Evolutionary conservation across 2,329 filamentous ascomycete species (phyloP), one percentile per base, ranked within the genome.

Genomic region (Canariomyces notabilis): DNA sequence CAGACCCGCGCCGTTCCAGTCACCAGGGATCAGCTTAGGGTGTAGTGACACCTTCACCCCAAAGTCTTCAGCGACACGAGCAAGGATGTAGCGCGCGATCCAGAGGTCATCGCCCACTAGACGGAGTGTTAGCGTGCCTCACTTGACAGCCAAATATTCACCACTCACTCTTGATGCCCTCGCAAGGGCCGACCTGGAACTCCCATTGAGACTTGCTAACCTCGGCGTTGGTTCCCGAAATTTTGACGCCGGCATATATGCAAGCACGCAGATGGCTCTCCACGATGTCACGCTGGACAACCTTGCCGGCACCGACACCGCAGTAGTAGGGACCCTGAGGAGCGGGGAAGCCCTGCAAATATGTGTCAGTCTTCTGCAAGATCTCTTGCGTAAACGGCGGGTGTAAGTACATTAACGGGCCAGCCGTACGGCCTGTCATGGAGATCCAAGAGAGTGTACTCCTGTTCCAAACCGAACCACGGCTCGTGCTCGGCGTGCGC

Each of bases 151-250:
- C 9, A 37, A 22, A 33, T n/a, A n/a, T n/a, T n/a, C n/a, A n/a
- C n/a, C n/a, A 75, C 81, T 72, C 69, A 87, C 84, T 86, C 67
- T 83, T 75, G 61, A 96, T 96, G 55, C 89, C 91, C 44, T 75
- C 70, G 72, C 88, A 95, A 55, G 91, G 91, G 48, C 91, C 91
- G 61, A 96, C 87, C 68, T 96, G 91, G 82, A 88, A 96, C 70
- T 97, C 91, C 91, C 91, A 97, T 72, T 96, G 91, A 51, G 87
- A 89, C 55, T 89, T 86, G 48, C 55, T 57, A 64, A 98, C 93
- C 79, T 98, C 93, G 57, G 93, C 93, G 71, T 98, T 98, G 75
- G 93, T 97, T 64, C 93, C 93, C 20, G 90, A 95, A 71, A 98
- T 97, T 69, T 90, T 83, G 72, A 98, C 79, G 50, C 86, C 85